Evolutionary conservation across 1,139 yeast genomes (phyloP), one percentile per base, ranked within the genome.

Genomic region (Kurtzmaniella quercitrusa): DNA sequence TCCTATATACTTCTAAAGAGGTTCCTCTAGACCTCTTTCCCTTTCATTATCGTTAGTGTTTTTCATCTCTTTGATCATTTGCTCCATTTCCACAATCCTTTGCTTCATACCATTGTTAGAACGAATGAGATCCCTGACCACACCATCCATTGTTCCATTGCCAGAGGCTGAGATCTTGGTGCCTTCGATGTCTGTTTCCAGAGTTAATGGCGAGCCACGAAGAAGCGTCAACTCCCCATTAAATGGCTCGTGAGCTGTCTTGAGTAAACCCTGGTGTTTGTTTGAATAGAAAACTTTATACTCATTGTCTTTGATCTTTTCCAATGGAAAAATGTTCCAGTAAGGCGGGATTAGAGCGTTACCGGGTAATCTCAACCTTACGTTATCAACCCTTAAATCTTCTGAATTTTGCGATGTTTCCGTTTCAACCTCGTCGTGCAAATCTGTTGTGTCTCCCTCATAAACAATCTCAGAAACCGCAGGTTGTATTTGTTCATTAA

Each of bases 311-410:
- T 11, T 4, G n/a, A 30, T 18, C 18, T 30, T 30, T 14, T 30
- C 18, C 12, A 23, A 16, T 1, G 74, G 74, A 17, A 68, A 45
- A 5, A 65, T 34, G 1, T 61, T 51, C 72, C 73, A 67, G 36
- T 60, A 60, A 2, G 69, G 69, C 5, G 74, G 74, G 9, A 65
- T 41, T 2, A 64, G 36, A 1, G 69, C 66, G 26, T 50, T 52
- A 2, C 47, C 43, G 2, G 70, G 68, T 30, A 30, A 14, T 26
- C 12, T 26, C 30, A 26, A 5, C 30, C 30, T 12, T 6, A 37
- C 16, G 35, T 23, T 21, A 4, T 16, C 35, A 4, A 15, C 12
- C 12, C 28, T 12, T 22, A 22, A 22, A 22, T 22, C 26, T 21
- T 21, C 9, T 21, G 26, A 11, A 6, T 21, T 11, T 11, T 7